Evolutionary conservation across 1,284 basidiomycete species (phyloP).

Genomic region (Apiotrichum siamense): DNA sequence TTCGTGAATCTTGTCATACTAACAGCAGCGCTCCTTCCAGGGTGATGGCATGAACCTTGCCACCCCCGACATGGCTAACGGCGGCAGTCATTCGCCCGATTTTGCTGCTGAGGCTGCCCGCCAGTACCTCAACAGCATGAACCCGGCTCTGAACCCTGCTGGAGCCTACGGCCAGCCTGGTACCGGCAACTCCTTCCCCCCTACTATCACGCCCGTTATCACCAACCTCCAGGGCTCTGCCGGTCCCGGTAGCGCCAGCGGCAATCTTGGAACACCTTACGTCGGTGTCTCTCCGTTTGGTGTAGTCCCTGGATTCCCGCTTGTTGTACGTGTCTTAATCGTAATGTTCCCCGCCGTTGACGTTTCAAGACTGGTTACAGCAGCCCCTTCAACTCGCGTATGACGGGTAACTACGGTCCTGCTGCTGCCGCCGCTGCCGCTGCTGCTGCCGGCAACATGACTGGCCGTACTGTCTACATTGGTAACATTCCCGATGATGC

Average conservation of each 20-base stretch:
- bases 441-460: slow-evolving; percentile 60
- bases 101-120: slow-evolving; percentile 11
- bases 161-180: slow-evolving; percentile 12
- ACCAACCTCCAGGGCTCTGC: neutral
- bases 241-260: neutral
- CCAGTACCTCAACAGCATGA: slow-evolving; percentile 5
- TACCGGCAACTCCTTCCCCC: neutral
- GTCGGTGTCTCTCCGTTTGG: slow-evolving; percentile 1
- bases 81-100: slow-evolving; percentile 19
- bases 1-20: neutral
- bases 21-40: slow-evolving; percentile 13
- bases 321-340: slow-evolving; percentile 7
- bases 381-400: slow-evolving; percentile 44
- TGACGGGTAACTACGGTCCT: slow-evolving; percentile 52
- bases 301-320: slow-evolving; percentile 13
- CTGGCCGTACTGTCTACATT: slow-evolving; percentile 90
- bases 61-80: slow-evolving; percentile 8
- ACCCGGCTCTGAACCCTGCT: neutral
- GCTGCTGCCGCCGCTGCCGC: slow-evolving; percentile 68
- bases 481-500: slow-evolving; percentile 95
- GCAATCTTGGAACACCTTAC: neutral
- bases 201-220: slow-evolving; percentile 3
- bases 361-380: slow-evolving; percentile 7
- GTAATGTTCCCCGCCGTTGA: neutral
- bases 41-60: slow-evolving; percentile 8